phyloP scores from a whole-genome alignment of 2,329 filamentous ascomycete species.

The Ascochyta pisi region DNA sequence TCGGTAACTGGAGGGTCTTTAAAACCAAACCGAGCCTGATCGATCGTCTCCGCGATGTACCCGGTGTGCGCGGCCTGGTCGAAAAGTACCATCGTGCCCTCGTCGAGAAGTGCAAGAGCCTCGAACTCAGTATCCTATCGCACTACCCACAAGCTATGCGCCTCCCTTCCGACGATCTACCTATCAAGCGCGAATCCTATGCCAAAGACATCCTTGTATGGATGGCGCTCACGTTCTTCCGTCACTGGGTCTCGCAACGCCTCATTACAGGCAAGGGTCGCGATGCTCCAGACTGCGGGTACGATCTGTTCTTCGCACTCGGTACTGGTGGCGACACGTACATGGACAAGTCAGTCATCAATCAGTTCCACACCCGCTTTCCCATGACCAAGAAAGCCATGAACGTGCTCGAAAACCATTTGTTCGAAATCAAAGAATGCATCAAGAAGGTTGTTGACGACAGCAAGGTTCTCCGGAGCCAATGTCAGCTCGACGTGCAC shows the following conservation, averaged over 20 bases:
- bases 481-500: constrained; percentile 50
- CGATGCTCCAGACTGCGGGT: constrained; percentile 54
- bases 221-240: constrained; percentile 57
- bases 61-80: constrained; percentile 37
- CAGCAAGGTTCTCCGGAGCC: constrained; percentile 48
- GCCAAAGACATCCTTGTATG: constrained; percentile 59
- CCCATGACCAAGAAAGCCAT: constrained; percentile 54
- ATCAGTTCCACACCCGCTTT: constrained; percentile 51
- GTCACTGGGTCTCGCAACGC: constrained; percentile 55
- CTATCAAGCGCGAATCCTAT: constrained; percentile 54
- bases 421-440: constrained; percentile 52
- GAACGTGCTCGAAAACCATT: constrained; percentile 50
- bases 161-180: constrained; percentile 31
- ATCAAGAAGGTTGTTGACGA: constrained; percentile 50
- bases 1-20: constrained; percentile 50
- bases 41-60: constrained; percentile 27
- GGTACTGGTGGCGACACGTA: constrained; percentile 53
- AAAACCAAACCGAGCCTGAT: constrained; percentile 8
- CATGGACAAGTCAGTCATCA: constrained; percentile 49
- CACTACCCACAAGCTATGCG: constrained; percentile 40
- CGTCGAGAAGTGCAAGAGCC: constrained; percentile 32
- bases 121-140: constrained; percentile 35
- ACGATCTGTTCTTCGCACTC: constrained; percentile 53
- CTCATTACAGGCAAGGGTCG: constrained; percentile 50
- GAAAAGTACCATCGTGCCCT: constrained; percentile 41